A percentile compares a stretch with the other conserved stretches of the same genome.
phyloP scores from a whole-genome alignment of 2,329 filamentous ascomycete species.

The Berkeleyomyces rouxiae region DNA sequence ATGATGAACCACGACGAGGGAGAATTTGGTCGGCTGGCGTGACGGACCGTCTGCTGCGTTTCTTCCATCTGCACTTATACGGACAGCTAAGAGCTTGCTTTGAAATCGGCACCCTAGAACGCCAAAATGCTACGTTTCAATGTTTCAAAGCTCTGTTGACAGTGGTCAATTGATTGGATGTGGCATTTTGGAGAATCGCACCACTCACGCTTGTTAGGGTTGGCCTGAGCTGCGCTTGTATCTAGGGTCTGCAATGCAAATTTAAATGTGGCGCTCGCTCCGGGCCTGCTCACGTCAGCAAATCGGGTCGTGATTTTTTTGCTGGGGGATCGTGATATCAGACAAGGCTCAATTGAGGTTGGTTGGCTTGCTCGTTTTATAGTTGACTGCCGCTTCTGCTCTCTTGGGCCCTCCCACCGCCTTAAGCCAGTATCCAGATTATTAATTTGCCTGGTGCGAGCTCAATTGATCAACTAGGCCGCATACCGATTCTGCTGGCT shows the following conservation, averaged over 20 bases:
- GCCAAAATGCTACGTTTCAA: neutral
- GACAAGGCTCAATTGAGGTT: neutral
- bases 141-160: neutral
- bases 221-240: neutral
- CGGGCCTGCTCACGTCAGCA: conserved; percentile 1
- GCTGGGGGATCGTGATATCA: neutral
- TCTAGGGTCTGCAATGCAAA: conserved; percentile 7
- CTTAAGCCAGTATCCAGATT: neutral
- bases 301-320: conserved; percentile 7
- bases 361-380: neutral
- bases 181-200: neutral
- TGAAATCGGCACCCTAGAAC: conserved; percentile 20
- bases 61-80: neutral
- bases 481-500: neutral
- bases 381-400: neutral
- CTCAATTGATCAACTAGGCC: neutral
- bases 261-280: conserved; percentile 5
- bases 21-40: neutral
- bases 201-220: neutral
- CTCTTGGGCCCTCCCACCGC: neutral
- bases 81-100: conserved; percentile 19
- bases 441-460: neutral
- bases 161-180: neutral
- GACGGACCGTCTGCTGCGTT: neutral
- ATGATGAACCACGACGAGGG: neutral